phyloP scores from a whole-genome alignment of 257 asterid genomes.

The Buddleja alternifolia region DNA sequence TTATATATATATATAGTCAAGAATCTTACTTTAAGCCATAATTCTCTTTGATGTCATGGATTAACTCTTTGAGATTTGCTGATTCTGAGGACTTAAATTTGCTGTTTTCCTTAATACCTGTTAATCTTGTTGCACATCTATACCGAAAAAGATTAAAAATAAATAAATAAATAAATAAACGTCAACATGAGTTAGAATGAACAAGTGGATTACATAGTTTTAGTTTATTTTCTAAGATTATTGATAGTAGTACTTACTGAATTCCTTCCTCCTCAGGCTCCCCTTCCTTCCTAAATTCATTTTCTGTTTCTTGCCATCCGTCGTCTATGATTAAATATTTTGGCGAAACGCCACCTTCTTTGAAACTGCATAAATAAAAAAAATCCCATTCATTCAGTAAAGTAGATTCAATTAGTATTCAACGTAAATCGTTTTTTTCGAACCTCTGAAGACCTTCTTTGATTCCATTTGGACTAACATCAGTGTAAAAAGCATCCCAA shows the following conservation, averaged over 20 bases:
- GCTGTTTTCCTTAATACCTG: slow-evolving; percentile 54
- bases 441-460: slow-evolving; percentile 61
- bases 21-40: slow-evolving; percentile 59
- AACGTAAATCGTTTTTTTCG: background rate
- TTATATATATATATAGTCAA: no score
- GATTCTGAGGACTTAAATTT: slow-evolving; percentile 47
- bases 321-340: slow-evolving; percentile 74
- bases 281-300: slow-evolving; percentile 57
- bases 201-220: slow-evolving; percentile 1
- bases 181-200: slow-evolving; percentile 5
- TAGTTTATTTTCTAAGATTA: background rate
- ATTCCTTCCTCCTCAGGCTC: slow-evolving; percentile 52
- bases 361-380: slow-evolving; percentile 39
- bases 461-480: slow-evolving; percentile 50
- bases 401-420: no score
- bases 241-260: slow-evolving; percentile 56
- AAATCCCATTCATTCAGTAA: background rate
- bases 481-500: slow-evolving; percentile 58
- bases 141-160: no score
- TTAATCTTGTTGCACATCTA: slow-evolving; percentile 61
- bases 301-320: slow-evolving; percentile 78
- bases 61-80: slow-evolving; percentile 43
- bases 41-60: slow-evolving; percentile 50
- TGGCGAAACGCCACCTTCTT: slow-evolving; percentile 59
- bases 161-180: no score